Base-by-base conservation (phyloP, 208 protist species). In the Zelonia costaricensis region DNA sequence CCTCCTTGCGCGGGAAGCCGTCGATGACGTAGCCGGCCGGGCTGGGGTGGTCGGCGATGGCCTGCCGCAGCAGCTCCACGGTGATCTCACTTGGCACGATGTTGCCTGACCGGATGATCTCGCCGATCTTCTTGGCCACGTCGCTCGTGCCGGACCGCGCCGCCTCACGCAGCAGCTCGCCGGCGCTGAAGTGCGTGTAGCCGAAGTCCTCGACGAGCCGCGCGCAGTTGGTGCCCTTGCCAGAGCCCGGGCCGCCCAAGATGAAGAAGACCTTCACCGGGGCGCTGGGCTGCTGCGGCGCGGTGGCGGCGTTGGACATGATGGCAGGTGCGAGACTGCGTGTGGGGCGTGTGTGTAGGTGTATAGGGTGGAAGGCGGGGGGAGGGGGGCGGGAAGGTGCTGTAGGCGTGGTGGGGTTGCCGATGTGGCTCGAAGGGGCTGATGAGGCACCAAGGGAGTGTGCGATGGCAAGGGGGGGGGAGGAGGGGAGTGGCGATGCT, bases 31-130 rank as follows among this genome's bases (percentile, higher is more conserved):
- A 97, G n/a, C 90, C 90, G 33, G 46, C 52, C 0, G 86, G 66
- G 47, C 82, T 93, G 10, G 77, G 72, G n/a, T 72, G 23, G 31
- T 84, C 68, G 5, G 28, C 61, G 47, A 97, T 91, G n/a, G 78
- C 77, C 30, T 92, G 43, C 4, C 54, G 27, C 15, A 97, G 62
- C 23, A 96, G 76, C 40, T 80, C 82, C 39, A 97, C 83, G 7
- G 93, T 97, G 27, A 96, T 86, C 61, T 97, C 88, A 36, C 78
- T 86, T 5, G 88, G 88, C 3, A 96, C 91, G 52, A 96, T 96
- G 54, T 81, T 83, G 20, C 91, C 91, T 13, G 43, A 23, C n/a
- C 43, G 49, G 30, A 94, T 77, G 49, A 88, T 74, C 4, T 81
- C 69, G 20, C 79, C 53, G 40, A 96, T 93, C 66, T 88, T 84